A percentile compares a stretch with the other conserved stretches of the same genome.
These are phyloP conservation scores for Aureobasidium mangrovei DNA, from an alignment of 2,329 filamentous ascomycete species.

Conservation along the genomic window DNA sequence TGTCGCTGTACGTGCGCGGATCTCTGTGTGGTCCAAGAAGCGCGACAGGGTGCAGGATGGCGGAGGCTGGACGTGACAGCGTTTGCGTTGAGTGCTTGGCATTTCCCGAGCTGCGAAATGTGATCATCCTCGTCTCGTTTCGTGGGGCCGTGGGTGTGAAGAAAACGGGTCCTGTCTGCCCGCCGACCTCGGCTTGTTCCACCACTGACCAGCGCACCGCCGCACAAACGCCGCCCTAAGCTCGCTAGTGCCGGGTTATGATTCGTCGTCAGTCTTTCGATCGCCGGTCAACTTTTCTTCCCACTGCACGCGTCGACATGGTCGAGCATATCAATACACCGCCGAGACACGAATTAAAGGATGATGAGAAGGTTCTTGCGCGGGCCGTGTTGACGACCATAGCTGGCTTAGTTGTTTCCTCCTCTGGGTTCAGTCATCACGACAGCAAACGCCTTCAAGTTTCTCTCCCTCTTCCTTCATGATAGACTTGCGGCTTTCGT, in stretches of 20 bases:
- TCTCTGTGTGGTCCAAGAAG: not conserved
- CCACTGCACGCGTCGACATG: conserved; percentile 5
- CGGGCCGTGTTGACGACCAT: not conserved
- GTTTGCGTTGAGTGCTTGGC: no score
- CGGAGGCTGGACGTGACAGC: no score
- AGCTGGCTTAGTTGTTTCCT: not conserved
- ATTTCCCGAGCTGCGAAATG: not conserved
- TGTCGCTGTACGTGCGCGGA: not conserved
- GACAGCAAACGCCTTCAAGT: not conserved
- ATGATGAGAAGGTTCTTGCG: not conserved
- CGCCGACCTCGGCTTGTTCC: conserved; percentile 8
- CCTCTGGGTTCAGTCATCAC: not conserved
- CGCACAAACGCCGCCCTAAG: conserved; percentile 3
- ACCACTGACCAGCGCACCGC: not conserved
- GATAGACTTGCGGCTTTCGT: not conserved
- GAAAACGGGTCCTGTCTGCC: not conserved
- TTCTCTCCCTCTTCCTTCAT: not conserved
- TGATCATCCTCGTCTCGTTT: not conserved
- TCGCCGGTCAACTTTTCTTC: conserved; percentile 4
- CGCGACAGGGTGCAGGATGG: no score
- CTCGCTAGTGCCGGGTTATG: not conserved
- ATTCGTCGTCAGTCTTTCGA: conserved; percentile 3
- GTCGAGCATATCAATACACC: not conserved
- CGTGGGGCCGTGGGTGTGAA: not conserved
- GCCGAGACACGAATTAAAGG: not conserved